A percentile compares a stretch with the other conserved stretches of the same genome.
phyloP scores from a whole-genome alignment of 225 moss, liverwort and hornwort genomes.

The Climacium dendroides region DNA sequence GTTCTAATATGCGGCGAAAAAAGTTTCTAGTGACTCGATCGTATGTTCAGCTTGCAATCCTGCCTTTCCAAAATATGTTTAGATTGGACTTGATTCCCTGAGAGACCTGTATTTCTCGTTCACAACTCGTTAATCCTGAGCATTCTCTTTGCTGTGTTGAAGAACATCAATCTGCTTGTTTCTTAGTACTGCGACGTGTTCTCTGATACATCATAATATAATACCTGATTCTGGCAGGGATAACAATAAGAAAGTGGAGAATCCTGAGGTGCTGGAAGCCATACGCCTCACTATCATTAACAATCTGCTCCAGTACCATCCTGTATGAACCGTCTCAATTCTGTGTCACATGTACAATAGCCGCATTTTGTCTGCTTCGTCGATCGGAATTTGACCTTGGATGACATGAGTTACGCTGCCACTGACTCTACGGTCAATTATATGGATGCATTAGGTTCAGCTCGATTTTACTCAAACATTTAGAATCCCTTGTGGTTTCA shows the following conservation, averaged over 20 bases:
- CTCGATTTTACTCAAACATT: background rate
- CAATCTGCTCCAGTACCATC: conserved; percentile 90
- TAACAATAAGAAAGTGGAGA: conserved; percentile 73
- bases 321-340: conserved; percentile 14
- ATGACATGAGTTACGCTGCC: background rate
- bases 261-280: conserved; percentile 74
- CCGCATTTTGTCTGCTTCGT: background rate
- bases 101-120: background rate
- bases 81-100: background rate
- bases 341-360: background rate
- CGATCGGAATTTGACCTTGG: background rate
- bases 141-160: background rate
- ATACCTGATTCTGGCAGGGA: conserved; percentile 18
- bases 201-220: background rate
- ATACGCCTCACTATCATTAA: conserved; percentile 85
- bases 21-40: conserved; percentile 65
- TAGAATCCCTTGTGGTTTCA: background rate
- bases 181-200: background rate
- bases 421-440: background rate
- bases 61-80: background rate
- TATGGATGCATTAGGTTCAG: background rate
- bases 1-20: conserved; percentile 26
- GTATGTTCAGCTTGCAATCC: conserved; percentile 10
- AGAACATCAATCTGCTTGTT: background rate
- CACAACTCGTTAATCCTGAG: background rate